phyloP scores from a whole-genome alignment of 2,329 filamentous ascomycete species.

The Lomentospora prolificans region DNA sequence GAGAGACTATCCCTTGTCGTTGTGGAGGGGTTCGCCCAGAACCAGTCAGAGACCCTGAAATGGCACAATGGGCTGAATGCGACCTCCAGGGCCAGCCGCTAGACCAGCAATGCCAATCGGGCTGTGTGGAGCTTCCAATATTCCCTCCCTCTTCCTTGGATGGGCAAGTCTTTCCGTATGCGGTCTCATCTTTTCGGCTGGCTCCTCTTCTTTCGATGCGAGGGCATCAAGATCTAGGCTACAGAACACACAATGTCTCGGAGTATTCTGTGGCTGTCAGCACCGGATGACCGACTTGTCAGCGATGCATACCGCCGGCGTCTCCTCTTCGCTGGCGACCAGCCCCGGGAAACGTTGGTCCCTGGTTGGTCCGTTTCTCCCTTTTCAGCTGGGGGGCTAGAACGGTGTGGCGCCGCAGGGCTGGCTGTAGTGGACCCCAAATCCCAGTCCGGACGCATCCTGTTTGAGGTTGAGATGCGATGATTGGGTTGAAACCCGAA shows the following conservation, averaged over 20 bases:
- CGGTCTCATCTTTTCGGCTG: not conserved
- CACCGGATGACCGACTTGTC: not conserved
- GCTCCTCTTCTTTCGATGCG: too few species aligned
- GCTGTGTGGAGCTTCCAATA: not conserved
- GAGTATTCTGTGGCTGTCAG: not conserved
- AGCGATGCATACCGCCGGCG: not conserved
- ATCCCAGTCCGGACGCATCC: not conserved
- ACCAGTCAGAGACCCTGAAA: not conserved
- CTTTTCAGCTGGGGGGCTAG: too few species aligned
- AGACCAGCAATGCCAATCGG: not conserved
- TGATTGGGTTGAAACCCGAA: not conserved
- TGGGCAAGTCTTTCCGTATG: not conserved
- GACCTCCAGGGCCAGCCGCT: not conserved
- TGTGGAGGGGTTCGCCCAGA: not conserved
- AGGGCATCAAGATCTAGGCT: too few species aligned
- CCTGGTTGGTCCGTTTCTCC: too few species aligned
- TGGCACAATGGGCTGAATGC: not conserved
- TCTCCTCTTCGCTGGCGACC: too few species aligned
- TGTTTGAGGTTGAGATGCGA: not conserved
- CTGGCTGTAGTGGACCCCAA: not conserved
- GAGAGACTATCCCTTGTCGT: too few species aligned
- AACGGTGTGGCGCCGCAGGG: slow-evolving; percentile 1
- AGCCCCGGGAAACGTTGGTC: too few species aligned
- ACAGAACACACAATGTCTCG: too few species aligned
- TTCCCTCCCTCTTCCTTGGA: not conserved